Conservation (phyloP, 2,329 filamentous ascomycete species). For the Daldinia sp. region DNA sequence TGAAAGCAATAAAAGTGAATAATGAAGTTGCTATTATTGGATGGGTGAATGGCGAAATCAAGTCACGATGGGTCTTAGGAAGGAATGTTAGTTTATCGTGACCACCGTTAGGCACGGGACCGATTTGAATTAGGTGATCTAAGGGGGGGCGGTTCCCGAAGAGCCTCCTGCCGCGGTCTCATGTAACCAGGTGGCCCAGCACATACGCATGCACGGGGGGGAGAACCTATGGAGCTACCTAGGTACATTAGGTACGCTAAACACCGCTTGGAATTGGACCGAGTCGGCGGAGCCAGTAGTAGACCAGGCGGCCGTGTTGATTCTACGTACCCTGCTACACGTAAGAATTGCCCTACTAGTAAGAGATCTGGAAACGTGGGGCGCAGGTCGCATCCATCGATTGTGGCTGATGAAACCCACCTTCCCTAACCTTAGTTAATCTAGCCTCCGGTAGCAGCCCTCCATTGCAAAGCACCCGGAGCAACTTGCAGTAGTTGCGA, state of each 20-base stretch:
- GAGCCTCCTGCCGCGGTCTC: slow-evolving; percentile 33
- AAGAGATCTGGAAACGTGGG: slow-evolving; percentile 27
- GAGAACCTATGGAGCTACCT: slow-evolving; percentile 9
- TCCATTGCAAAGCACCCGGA: no score
- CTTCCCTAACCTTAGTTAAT: slow-evolving; percentile 5
- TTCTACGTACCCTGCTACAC: neutral
- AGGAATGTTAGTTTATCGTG: slow-evolving; percentile 23
- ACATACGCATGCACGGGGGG: slow-evolving; percentile 14
- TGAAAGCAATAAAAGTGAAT: slow-evolving; percentile 6
- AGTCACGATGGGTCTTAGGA: slow-evolving; percentile 19
- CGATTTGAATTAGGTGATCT: slow-evolving; percentile 2
- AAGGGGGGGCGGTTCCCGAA: slow-evolving; percentile 30
- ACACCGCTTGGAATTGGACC: slow-evolving; percentile 13
- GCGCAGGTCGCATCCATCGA: slow-evolving; percentile 15
- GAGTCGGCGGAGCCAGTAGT: slow-evolving; percentile 17
- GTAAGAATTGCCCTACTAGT: neutral
- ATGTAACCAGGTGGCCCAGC: slow-evolving; percentile 31
- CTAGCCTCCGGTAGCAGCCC: slow-evolving; percentile 1
- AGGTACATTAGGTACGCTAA: no score
- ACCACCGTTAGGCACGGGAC: slow-evolving; percentile 24
- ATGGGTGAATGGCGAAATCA: slow-evolving; percentile 1
- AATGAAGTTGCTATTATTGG: slow-evolving; percentile 11
- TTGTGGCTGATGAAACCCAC: slow-evolving; percentile 32
- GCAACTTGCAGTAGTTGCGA: neutral
- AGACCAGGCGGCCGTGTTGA: neutral